These are phyloP conservation scores for Psidium friedrichsthalianum DNA, from an alignment of 345 rosid genomes.

Conservation along the genomic window DNA sequence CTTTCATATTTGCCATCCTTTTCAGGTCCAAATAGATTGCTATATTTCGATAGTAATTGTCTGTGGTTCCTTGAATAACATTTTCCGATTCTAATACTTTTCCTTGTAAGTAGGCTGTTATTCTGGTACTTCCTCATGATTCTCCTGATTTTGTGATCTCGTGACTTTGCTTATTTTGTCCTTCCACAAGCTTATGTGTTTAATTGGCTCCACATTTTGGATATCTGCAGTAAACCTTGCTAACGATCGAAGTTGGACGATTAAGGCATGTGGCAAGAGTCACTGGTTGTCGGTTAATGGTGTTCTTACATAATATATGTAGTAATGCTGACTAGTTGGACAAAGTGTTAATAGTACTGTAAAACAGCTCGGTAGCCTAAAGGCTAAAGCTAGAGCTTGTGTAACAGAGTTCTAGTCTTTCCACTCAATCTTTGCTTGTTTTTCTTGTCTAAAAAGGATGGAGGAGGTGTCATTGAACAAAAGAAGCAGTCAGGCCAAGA, in stretches of 20 bases:
- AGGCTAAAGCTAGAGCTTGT: neutral
- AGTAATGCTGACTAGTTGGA: neutral
- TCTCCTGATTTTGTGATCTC: neutral
- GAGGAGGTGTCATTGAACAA: conserved; percentile 19
- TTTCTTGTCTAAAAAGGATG: conserved; percentile 11
- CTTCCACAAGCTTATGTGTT: neutral
- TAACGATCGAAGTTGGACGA: neutral
- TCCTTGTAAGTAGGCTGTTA: neutral
- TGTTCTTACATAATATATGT: neutral
- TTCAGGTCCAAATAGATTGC: neutral
- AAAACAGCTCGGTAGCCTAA: neutral
- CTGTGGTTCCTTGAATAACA: neutral
- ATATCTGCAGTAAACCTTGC: neutral
- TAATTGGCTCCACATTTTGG: neutral
- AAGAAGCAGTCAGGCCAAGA: conserved; percentile 27
- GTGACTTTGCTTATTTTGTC: neutral
- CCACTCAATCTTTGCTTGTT: neutral
- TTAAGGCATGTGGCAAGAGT: neutral
- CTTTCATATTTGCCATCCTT: conserved; percentile 1
- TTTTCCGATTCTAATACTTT: neutral
- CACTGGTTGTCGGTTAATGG: neutral
- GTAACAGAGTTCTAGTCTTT: neutral
- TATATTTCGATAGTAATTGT: neutral
- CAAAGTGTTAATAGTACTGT: neutral
- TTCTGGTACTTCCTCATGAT: neutral